phyloP scores from a whole-genome alignment of 768 basidiomycete genomes.

The Coprinellus micaceus region DNA sequence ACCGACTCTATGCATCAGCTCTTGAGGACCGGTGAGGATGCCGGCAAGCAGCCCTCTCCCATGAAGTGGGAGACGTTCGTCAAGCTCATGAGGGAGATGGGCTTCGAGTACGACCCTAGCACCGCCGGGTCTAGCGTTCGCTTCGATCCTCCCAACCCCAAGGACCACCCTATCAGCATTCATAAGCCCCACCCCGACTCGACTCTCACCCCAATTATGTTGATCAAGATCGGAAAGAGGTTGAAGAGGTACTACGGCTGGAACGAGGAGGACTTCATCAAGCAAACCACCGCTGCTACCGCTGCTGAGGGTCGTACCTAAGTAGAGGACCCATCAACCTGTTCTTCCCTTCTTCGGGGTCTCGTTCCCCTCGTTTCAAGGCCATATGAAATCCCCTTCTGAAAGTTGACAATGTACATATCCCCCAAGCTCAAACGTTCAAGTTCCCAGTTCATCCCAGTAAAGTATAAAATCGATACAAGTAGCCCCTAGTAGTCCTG shows the following conservation, averaged over 20 bases:
- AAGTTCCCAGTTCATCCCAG: no score
- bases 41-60: constrained; percentile 47
- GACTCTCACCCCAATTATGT: constrained; percentile 47
- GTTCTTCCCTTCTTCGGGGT: no score
- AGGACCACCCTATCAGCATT: constrained; percentile 65
- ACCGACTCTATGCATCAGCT: constrained; percentile 61
- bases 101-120: constrained; percentile 67
- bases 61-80: constrained; percentile 83
- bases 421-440: no score
- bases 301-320: background rate
- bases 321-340: no score
- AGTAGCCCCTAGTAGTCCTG: background rate
- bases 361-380: no score
- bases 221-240: constrained; percentile 54
- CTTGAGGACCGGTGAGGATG: constrained; percentile 51
- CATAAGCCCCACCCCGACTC: constrained; percentile 81
- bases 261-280: constrained; percentile 45
- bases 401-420: no score
- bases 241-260: constrained; percentile 68
- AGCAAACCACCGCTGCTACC: constrained; percentile 8
- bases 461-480: no score
- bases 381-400: no score
- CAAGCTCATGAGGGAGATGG: constrained; percentile 78
- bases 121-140: constrained; percentile 82
- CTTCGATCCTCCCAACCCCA: constrained; percentile 66